Conservation (phyloP, 768 basidiomycete species). For the Cubamyces lactineus region DNA sequence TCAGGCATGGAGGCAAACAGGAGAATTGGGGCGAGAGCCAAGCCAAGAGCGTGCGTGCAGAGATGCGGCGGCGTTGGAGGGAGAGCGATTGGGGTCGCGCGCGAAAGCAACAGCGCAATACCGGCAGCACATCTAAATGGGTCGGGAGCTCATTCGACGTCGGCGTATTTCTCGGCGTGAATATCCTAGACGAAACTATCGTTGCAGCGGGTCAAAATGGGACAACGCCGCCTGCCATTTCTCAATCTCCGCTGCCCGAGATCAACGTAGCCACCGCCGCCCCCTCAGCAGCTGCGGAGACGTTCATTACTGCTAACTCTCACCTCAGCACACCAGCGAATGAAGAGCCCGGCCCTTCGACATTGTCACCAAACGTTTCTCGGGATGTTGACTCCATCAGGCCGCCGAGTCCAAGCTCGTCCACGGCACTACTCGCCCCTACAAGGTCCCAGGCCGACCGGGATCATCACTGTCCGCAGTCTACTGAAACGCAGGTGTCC, state of each 20-base stretch:
- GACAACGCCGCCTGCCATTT: background rate
- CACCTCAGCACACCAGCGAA: conserved; percentile 8
- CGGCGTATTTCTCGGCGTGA: conserved; percentile 74
- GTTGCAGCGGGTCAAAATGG: background rate
- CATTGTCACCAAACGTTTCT: conserved; percentile 1
- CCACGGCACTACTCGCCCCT: conserved; percentile 19
- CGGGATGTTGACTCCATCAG: background rate
- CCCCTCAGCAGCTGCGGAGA: conserved; percentile 29
- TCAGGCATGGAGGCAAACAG: conserved; percentile 61
- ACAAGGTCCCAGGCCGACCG: background rate
- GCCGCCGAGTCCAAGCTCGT: conserved; percentile 19
- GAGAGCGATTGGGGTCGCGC: conserved; percentile 65
- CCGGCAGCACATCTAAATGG: conserved; percentile 47
- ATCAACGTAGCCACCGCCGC: background rate
- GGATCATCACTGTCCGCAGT: background rate
- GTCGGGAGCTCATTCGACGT: conserved; percentile 78
- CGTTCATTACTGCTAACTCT: conserved; percentile 35
- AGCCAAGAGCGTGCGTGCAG: conserved; percentile 53
- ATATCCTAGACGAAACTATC: conserved; percentile 48
- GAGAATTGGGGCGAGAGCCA: conserved; percentile 69
- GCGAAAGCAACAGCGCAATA: conserved; percentile 38
- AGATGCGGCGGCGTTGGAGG: conserved; percentile 63
- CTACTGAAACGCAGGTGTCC: conserved; percentile 11
- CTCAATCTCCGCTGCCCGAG: background rate
- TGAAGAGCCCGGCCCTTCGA: background rate